Evolutionary conservation across 306 rosid species (phyloP).

Genomic region (Elaeagnus macrophylla): DNA sequence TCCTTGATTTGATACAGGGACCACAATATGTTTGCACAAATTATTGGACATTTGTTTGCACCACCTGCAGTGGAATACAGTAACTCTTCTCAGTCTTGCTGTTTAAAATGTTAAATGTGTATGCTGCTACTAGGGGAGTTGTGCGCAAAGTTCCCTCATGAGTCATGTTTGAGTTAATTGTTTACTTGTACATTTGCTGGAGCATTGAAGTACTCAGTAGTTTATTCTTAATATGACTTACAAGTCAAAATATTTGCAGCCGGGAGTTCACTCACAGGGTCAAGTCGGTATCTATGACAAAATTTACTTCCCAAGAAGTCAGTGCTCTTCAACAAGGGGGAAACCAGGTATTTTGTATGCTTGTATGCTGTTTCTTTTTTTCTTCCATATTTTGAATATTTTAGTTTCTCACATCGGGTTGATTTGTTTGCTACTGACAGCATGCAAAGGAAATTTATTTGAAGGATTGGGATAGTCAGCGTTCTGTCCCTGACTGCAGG

Average conservation of each 20-base stretch:
- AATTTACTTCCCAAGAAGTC: too few species aligned
- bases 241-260: too few species aligned
- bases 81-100: constrained; percentile 38
- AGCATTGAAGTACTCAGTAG: too few species aligned
- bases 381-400: background rate
- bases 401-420: constrained; percentile 16
- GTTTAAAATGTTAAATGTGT: background rate
- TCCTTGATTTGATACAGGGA: constrained; percentile 45
- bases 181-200: too few species aligned
- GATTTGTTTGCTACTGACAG: constrained; percentile 35
- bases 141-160: constrained; percentile 11
- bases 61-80: constrained; percentile 97
- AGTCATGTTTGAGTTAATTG: background rate
- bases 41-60: constrained; percentile 97
- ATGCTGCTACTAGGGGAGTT: background rate
- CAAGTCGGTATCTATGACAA: too few species aligned
- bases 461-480: constrained; percentile 87
- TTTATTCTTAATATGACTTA: too few species aligned
- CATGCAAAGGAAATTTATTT: constrained; percentile 74
- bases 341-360: too few species aligned
- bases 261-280: too few species aligned
- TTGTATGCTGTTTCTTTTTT: too few species aligned
- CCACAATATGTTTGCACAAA: constrained; percentile 97
- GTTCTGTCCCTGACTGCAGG: constrained; percentile 84
- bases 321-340: too few species aligned